Conservation (phyloP, 2,329 filamentous ascomycete species). For the Clonostachys chloroleuca region DNA sequence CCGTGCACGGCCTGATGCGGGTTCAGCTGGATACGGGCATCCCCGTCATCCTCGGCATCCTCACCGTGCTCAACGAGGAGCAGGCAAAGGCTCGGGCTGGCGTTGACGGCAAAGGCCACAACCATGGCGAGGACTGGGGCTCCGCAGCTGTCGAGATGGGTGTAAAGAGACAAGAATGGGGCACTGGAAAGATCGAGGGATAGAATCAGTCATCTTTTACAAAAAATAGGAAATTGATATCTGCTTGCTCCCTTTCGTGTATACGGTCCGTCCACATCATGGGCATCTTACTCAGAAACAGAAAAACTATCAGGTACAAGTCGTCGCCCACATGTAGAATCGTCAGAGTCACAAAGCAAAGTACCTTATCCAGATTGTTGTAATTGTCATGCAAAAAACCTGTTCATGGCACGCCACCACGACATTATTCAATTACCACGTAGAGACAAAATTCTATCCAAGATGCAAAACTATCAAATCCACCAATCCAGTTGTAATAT, state of each 20-base stretch:
- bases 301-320: background rate
- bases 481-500: no score
- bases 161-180: slow-evolving; percentile 81
- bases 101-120: slow-evolving; percentile 64
- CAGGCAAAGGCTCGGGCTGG: slow-evolving; percentile 86
- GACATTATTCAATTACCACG: slow-evolving; percentile 2
- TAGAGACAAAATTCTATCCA: background rate
- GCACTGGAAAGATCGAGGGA: slow-evolving; percentile 58
- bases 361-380: no score
- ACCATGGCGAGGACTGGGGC: slow-evolving; percentile 97
- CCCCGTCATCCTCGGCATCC: slow-evolving; percentile 85
- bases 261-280: no score
- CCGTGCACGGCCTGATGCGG: slow-evolving; percentile 89
- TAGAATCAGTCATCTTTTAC: slow-evolving; percentile 11
- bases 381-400: background rate
- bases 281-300: background rate
- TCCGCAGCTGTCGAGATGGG: slow-evolving; percentile 91
- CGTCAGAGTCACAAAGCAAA: no score
- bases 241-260: no score
- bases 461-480: background rate
- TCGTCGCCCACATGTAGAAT: background rate
- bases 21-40: slow-evolving; percentile 85
- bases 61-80: slow-evolving; percentile 85
- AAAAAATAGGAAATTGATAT: no score
- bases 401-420: background rate